phyloP scores from a whole-genome alignment of 23 red algal species.

The Gracilaria caudata region DNA sequence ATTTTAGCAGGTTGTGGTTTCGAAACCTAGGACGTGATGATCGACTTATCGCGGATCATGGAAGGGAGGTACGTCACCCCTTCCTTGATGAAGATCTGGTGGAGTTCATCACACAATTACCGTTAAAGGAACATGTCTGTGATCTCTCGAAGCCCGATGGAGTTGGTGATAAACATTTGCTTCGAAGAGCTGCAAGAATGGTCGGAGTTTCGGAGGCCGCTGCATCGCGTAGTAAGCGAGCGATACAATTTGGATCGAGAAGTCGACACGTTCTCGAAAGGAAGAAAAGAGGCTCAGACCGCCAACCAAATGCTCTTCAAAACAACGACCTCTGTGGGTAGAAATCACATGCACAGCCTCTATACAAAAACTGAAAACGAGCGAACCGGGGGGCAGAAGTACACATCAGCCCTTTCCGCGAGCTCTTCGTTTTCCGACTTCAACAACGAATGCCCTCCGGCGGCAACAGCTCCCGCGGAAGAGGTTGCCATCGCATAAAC shows the following conservation, averaged over 20 bases:
- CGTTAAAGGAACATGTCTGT: slow-evolving; percentile 61
- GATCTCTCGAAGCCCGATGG: slow-evolving; percentile 62
- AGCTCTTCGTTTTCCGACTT: background rate
- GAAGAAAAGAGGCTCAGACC: background rate
- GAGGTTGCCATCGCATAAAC: slow-evolving; percentile 41
- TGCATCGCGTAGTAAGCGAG: slow-evolving; percentile 58
- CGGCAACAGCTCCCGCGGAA: slow-evolving; percentile 30
- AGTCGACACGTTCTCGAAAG: slow-evolving; percentile 77
- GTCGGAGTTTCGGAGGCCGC: slow-evolving; percentile 65
- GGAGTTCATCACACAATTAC: slow-evolving; percentile 43
- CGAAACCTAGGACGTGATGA: slow-evolving; percentile 96
- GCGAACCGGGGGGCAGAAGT: slow-evolving; percentile 54
- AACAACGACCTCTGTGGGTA: background rate
- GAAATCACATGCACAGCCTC: no score
- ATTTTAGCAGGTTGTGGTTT: slow-evolving; percentile 91
- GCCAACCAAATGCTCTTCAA: background rate
- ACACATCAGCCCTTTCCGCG: slow-evolving; percentile 53
- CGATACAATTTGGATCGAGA: slow-evolving; percentile 86
- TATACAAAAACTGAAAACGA: slow-evolving; percentile 53
- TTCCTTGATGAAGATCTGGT: slow-evolving; percentile 87
- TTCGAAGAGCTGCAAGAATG: slow-evolving; percentile 61
- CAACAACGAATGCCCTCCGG: slow-evolving; percentile 35
- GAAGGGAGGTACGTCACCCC: slow-evolving; percentile 75
- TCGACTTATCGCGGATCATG: slow-evolving; percentile 74
- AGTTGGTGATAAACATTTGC: slow-evolving; percentile 72